Evolutionary conservation across 768 basidiomycete species (phyloP).

Genomic region (Tulasnella calospora): DNA sequence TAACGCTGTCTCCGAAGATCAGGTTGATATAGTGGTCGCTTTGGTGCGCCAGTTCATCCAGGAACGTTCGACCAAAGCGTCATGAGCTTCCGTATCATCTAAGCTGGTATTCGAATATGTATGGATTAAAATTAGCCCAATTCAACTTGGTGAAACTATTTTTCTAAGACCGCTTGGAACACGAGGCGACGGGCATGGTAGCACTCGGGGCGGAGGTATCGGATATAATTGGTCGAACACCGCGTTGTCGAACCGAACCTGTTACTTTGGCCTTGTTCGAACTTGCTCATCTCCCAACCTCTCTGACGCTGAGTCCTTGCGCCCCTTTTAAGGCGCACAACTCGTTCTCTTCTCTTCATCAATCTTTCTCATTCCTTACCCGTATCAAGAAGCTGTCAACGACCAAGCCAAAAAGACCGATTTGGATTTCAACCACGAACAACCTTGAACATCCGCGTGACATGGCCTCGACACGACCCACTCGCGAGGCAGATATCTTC

Average conservation of each 20-base stretch:
- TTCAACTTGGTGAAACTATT: not conserved
- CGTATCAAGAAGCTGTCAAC: not conserved
- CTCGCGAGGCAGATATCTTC: constrained; percentile 24
- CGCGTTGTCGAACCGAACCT: not conserved
- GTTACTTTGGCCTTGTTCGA: not conserved
- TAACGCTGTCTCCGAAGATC: constrained; percentile 77
- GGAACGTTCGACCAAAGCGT: constrained; percentile 32
- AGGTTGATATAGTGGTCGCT: constrained; percentile 49
- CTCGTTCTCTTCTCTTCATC: constrained; percentile 6
- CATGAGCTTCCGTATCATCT: not conserved
- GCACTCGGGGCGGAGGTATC: not conserved
- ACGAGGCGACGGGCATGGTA: too few relatives aligned
- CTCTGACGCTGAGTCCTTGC: constrained; percentile 2
- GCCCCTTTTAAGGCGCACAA: not conserved
- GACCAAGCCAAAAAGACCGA: not conserved
- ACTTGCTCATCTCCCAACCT: constrained; percentile 2
- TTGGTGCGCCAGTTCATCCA: constrained; percentile 40
- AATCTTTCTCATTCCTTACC: constrained; percentile 6
- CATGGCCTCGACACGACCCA: not conserved
- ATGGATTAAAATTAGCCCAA: not conserved
- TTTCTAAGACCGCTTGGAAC: not conserved
- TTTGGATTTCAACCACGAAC: not conserved
- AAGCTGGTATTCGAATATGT: not conserved
- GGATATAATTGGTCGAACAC: not conserved
- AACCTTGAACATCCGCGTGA: constrained; percentile 11